Conservation (phyloP, 2,329 filamentous ascomycete genomes). For the Aspergillus arachidicola region DNA sequence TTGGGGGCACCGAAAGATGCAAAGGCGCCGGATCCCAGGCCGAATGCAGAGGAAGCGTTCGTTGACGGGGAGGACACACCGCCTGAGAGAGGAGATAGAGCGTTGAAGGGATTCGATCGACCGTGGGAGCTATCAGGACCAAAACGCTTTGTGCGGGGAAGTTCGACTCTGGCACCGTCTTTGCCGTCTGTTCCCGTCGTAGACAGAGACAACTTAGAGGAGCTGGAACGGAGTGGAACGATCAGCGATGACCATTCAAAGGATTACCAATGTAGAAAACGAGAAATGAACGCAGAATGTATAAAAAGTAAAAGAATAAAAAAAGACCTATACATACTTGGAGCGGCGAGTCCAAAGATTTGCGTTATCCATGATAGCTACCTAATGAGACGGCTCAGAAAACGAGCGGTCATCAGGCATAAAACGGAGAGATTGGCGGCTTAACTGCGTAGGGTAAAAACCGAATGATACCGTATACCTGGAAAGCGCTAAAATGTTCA, state of each 20-base stretch:
- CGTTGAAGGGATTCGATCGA: constrained; percentile 75
- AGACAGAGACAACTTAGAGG: constrained; percentile 87
- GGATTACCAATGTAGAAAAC: neutral
- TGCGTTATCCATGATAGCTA: constrained; percentile 51
- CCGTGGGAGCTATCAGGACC: constrained; percentile 73
- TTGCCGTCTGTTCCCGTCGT: constrained; percentile 64
- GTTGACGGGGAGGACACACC: constrained; percentile 74
- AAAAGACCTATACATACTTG: constrained; percentile 41
- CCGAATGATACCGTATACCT: neutral
- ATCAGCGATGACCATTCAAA: constrained; percentile 13
- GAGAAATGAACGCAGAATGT: neutral
- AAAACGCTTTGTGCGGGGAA: constrained; percentile 73
- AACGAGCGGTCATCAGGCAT: constrained; percentile 41
- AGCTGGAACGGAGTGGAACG: constrained; percentile 51
- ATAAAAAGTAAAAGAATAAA: no score
- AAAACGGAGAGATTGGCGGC: constrained; percentile 3
- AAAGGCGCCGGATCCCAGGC: constrained; percentile 91
- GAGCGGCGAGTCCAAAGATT: constrained; percentile 54
- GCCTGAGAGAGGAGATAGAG: constrained; percentile 69
- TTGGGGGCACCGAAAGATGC: constrained; percentile 96
- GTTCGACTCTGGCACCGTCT: constrained; percentile 58
- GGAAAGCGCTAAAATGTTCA: constrained; percentile 10
- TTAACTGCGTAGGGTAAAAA: constrained; percentile 8
- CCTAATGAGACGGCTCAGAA: constrained; percentile 38
- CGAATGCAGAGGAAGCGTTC: constrained; percentile 84